Percentiles rank a stretch among this genome's conserved stretches.
phyloP scores from a whole-genome alignment of 116 monocot species.

The Dioscorea cayenensis region DNA sequence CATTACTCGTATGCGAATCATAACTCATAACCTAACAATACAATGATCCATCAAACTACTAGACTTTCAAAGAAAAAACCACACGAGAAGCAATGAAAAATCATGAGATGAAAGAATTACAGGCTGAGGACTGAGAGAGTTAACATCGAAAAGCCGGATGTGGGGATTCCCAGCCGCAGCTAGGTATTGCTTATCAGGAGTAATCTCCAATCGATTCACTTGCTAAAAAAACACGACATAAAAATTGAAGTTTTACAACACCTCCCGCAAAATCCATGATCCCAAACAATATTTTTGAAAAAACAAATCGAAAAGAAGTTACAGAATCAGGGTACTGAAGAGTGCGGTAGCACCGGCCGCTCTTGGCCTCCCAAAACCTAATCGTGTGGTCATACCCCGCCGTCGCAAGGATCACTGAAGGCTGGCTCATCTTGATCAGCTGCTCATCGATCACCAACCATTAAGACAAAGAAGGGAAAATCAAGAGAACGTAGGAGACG shows the following conservation, averaged over 20 bases:
- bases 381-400: slow-evolving; percentile 77
- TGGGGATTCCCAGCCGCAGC: slow-evolving; percentile 99
- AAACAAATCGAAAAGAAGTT: slow-evolving; percentile 5
- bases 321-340: slow-evolving; percentile 67
- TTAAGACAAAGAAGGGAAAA: background rate
- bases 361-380: slow-evolving; percentile 81
- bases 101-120: slow-evolving; percentile 28
- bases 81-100: slow-evolving; percentile 2
- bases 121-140: slow-evolving; percentile 79
- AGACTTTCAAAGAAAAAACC: background rate
- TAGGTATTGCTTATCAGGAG: slow-evolving; percentile 73
- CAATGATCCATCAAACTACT: background rate
- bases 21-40: slow-evolving; percentile 70
- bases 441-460: background rate
- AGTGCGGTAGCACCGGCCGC: slow-evolving; percentile 75
- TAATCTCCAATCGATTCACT: slow-evolving; percentile 92
- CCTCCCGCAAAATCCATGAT: no score
- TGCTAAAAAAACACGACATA: slow-evolving; percentile 43
- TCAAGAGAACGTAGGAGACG: background rate
- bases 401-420: slow-evolving; percentile 66
- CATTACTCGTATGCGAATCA: slow-evolving; percentile 91
- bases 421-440: slow-evolving; percentile 35
- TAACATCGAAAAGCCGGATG: slow-evolving; percentile 96
- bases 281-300: background rate
- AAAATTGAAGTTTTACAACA: background rate